Conservation (phyloP, 345 rosid genomes). For the Arabidopsis thaliana region TAIR10.1 NC_003071.7:5052001-5052500, state of each 20-base stretch:
- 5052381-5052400: too few species aligned
- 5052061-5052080: neutral
- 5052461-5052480: too few species aligned
- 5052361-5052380: too few species aligned
- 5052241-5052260: neutral
- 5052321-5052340: too few species aligned
- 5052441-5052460: too few species aligned
- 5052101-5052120: neutral
- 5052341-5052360: too few species aligned
- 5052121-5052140: neutral
- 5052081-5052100: neutral
- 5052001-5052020: neutral
- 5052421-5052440: too few species aligned
- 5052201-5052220: neutral
- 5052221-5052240: neutral
- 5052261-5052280: too few species aligned
- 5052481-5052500: too few species aligned
- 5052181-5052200: neutral
- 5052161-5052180: neutral
- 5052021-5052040: neutral
- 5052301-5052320: too few species aligned
- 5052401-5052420: too few species aligned
- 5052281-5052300: too few species aligned
- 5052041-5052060: neutral
- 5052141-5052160: neutral